Evolutionary conservation across 345 rosid species (phyloP).

Genomic region (Nasturtium officinale): DNA sequence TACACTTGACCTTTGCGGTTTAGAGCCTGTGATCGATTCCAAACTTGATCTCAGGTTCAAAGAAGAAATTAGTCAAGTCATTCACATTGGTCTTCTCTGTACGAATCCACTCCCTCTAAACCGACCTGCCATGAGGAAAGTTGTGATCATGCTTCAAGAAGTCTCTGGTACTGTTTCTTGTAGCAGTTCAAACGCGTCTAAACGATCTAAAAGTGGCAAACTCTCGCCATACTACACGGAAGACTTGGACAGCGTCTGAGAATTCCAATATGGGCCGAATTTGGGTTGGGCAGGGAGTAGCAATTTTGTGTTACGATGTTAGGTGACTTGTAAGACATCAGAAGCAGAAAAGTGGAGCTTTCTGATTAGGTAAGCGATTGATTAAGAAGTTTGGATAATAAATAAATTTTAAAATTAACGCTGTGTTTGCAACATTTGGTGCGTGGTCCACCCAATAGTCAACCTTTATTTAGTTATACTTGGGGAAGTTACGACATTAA

Average conservation of each 20-base stretch:
- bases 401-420: neutral
- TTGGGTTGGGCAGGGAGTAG: neutral
- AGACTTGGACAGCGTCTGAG: conserved; percentile 47
- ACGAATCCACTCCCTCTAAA: conserved; percentile 70
- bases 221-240: conserved; percentile 72
- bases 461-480: conserved; percentile 1
- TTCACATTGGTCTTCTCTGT: conserved; percentile 75
- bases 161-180: conserved; percentile 36
- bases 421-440: conserved; percentile 8
- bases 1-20: conserved; percentile 55
- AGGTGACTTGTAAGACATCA: conserved; percentile 28
- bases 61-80: conserved; percentile 65
- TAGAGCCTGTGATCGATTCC: conserved; percentile 63
- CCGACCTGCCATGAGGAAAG: conserved; percentile 91
- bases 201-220: conserved; percentile 50
- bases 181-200: conserved; percentile 37
- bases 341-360: conserved; percentile 24
- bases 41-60: conserved; percentile 52
- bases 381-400: neutral
- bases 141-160: conserved; percentile 84
- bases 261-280: conserved; percentile 11
- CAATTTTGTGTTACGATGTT: neutral
- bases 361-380: conserved; percentile 33
- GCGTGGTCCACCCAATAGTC: conserved; percentile 22
- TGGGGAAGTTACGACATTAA: neutral